phyloP scores from a whole-genome alignment of 148 eudicot genomes.

The Pouteria glomerata region DNA sequence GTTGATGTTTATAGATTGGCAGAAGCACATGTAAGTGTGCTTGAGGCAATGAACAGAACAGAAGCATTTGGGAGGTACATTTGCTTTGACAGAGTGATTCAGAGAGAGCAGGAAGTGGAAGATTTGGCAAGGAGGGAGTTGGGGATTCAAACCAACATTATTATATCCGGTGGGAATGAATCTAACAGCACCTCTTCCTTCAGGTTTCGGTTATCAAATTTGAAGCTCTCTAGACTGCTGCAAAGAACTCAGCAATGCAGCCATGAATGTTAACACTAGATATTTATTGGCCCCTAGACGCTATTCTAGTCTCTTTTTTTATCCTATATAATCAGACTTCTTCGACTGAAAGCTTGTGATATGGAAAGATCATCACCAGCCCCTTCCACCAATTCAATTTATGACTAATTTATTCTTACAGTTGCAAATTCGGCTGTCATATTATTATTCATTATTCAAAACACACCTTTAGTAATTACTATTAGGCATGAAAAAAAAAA shows the following conservation, averaged over 20 bases:
- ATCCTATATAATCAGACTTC: too few relatives aligned
- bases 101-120: slow-evolving; percentile 24
- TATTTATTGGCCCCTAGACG: too few relatives aligned
- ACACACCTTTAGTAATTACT: too few relatives aligned
- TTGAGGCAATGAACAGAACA: slow-evolving; percentile 46
- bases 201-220: slow-evolving; percentile 24
- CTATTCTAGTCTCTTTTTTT: too few relatives aligned
- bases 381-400: too few relatives aligned
- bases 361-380: too few relatives aligned
- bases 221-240: slow-evolving; percentile 31
- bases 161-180: not conserved
- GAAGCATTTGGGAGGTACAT: slow-evolving; percentile 39
- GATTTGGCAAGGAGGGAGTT: slow-evolving; percentile 29
- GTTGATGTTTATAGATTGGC: slow-evolving; percentile 42
- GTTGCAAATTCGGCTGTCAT: too few relatives aligned
- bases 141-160: slow-evolving; percentile 16
- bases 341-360: too few relatives aligned
- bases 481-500: too few relatives aligned
- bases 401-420: too few relatives aligned
- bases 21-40: slow-evolving; percentile 35
- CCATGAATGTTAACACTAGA: too few relatives aligned
- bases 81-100: slow-evolving; percentile 37
- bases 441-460: too few relatives aligned
- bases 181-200: not conserved
- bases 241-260: slow-evolving; percentile 20